Evolutionary conservation across 495 filamentous ascomycete genomes (phyloP).

Genomic region (Penicillium psychrofluorescens): DNA sequence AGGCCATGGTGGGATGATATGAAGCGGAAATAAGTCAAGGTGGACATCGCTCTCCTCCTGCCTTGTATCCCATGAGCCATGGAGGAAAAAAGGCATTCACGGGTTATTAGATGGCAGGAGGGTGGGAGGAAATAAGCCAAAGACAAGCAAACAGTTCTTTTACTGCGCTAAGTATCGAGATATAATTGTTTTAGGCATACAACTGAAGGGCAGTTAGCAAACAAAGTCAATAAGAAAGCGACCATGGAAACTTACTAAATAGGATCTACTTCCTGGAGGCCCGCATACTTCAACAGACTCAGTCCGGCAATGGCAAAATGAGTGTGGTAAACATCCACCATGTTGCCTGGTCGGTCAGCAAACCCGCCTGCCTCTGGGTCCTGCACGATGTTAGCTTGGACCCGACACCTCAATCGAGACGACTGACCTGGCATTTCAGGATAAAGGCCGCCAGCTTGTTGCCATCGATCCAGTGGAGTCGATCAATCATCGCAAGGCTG

Average conservation of each 20-base stretch:
- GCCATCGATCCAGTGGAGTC: slow-evolving; percentile 84
- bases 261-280: slow-evolving; percentile 75
- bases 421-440: slow-evolving; percentile 63
- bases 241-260: slow-evolving; percentile 60
- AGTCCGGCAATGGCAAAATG: slow-evolving; percentile 82
- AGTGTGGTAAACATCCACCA: slow-evolving; percentile 98
- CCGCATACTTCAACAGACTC: slow-evolving; percentile 71
- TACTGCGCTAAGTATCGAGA: slow-evolving; percentile 42
- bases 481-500: slow-evolving; percentile 81
- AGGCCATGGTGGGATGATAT: slow-evolving; percentile 36
- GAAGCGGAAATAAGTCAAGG: slow-evolving; percentile 44
- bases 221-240: background rate
- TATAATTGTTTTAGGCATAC: slow-evolving; percentile 66
- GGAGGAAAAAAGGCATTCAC: slow-evolving; percentile 23
- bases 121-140: slow-evolving; percentile 1
- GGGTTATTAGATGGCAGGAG: slow-evolving; percentile 77
- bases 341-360: slow-evolving; percentile 82
- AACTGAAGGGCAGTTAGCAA: slow-evolving; percentile 33
- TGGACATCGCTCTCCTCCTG: slow-evolving; percentile 54
- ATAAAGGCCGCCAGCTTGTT: slow-evolving; percentile 74
- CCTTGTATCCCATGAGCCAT: slow-evolving; percentile 65
- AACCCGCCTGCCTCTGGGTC: slow-evolving; percentile 80
- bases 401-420: background rate
- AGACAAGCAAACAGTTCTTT: background rate
- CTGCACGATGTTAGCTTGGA: slow-evolving; percentile 32